Evolutionary conservation across 163 green algal genomes (phyloP).

Genomic region (Chlorella variabilis): DNA sequence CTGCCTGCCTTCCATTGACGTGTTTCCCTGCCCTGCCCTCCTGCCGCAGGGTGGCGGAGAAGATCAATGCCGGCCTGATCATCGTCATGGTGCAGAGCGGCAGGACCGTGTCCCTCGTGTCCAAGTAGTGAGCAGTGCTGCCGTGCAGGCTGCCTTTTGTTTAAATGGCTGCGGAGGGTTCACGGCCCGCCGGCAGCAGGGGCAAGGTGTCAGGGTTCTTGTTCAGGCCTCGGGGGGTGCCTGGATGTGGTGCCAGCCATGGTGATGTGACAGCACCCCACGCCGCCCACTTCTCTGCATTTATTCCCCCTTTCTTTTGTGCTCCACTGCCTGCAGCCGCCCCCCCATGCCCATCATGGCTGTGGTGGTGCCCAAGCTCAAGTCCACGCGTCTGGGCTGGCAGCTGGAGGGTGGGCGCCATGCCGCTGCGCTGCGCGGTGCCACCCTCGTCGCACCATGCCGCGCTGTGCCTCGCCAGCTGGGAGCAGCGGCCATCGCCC

Average conservation of each 20-base stretch:
- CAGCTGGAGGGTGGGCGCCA: conserved; percentile 52
- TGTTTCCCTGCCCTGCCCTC: too few relatives aligned
- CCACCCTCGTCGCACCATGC: not conserved
- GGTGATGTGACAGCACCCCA: too few relatives aligned
- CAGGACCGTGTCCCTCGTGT: conserved; percentile 80
- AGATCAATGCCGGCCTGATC: conserved; percentile 75
- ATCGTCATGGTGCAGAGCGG: conserved; percentile 86
- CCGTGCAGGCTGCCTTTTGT: not conserved
- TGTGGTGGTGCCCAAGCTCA: conserved; percentile 82
- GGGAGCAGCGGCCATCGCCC: not conserved
- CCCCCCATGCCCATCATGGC: conserved; percentile 88
- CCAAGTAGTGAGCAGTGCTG: conserved; percentile 77
- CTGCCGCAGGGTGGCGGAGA: conserved; percentile 54
- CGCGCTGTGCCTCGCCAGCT: not conserved
- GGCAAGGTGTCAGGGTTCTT: too few relatives aligned
- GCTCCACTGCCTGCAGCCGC: conserved; percentile 37
- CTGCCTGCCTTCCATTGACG: too few relatives aligned
- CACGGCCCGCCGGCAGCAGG: too few relatives aligned
- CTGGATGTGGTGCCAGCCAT: too few relatives aligned
- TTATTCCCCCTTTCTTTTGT: too few relatives aligned
- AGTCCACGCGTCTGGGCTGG: conserved; percentile 60
- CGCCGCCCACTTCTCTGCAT: too few relatives aligned
- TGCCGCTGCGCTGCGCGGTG: not conserved
- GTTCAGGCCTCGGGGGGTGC: too few relatives aligned
- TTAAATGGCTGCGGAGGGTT: not conserved